phyloP scores from a whole-genome alignment of 179 eudicot species.

The Vitellaria paradoxa region DNA sequence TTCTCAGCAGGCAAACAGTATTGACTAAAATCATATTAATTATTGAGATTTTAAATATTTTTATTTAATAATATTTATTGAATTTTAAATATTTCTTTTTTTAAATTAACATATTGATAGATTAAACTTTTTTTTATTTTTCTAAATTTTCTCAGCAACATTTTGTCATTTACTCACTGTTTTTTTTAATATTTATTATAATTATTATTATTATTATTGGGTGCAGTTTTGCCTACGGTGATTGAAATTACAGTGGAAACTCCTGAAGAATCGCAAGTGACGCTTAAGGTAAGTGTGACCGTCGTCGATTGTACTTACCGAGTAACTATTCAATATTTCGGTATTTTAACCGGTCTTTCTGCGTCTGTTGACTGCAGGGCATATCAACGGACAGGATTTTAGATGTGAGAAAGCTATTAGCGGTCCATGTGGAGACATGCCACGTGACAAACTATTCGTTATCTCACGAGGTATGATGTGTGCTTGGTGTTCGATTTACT shows the following conservation, averaged over 20 bases:
- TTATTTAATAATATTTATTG: too few species aligned
- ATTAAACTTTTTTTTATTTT: too few species aligned
- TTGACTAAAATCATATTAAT: background rate
- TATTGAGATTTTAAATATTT: too few species aligned
- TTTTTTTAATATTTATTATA: background rate
- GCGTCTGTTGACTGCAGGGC: constrained; percentile 37
- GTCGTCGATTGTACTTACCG: background rate
- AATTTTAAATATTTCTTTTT: too few species aligned
- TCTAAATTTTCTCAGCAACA: background rate
- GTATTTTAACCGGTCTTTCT: background rate
- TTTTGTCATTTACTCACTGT: background rate
- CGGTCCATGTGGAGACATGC: constrained; percentile 75
- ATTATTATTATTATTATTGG: background rate
- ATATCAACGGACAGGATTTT: constrained; percentile 89
- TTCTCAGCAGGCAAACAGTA: background rate
- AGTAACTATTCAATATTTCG: background rate
- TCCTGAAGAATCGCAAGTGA: constrained; percentile 55
- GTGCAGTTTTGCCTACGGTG: constrained; percentile 69
- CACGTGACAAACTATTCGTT: constrained; percentile 77
- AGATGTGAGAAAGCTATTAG: constrained; percentile 70
- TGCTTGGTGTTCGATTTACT: too few species aligned
- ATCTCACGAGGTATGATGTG: constrained; percentile 63
- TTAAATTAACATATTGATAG: too few species aligned
- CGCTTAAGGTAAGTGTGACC: constrained; percentile 54
- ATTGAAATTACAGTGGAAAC: constrained; percentile 63